A percentile compares a stretch with the other conserved stretches of the same genome.
Evolutionary conservation across 805 yeast species (phyloP).

Genomic region (Wickerhamiella brachini): DNA sequence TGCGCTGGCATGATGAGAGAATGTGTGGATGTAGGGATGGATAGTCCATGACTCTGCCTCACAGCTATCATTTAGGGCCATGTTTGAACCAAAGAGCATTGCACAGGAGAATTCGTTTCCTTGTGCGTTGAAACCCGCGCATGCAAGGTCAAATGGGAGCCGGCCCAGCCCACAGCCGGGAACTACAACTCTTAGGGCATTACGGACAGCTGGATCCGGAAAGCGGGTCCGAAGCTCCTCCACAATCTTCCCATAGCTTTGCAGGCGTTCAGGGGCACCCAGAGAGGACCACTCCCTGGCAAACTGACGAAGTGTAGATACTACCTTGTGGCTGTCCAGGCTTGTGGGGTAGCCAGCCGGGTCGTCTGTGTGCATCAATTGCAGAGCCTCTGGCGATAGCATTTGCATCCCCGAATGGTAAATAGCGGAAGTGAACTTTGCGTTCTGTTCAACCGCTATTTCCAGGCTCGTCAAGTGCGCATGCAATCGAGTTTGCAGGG

Average conservation of each 20-base stretch:
- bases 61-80: slow-evolving; percentile 18
- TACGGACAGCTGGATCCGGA: background rate
- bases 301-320: slow-evolving; percentile 47
- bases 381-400: background rate
- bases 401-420: background rate
- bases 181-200: slow-evolving; percentile 34
- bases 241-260: slow-evolving; percentile 40
- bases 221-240: slow-evolving; percentile 21
- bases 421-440: background rate
- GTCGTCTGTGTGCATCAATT: background rate
- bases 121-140: slow-evolving; percentile 36
- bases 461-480: background rate
- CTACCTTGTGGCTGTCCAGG: slow-evolving; percentile 42
- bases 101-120: slow-evolving; percentile 70
- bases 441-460: background rate
- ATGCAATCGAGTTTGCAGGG: background rate
- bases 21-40: slow-evolving; percentile 40
- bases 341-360: background rate
- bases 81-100: slow-evolving; percentile 49
- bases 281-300: slow-evolving; percentile 63
- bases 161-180: slow-evolving; percentile 91
- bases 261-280: slow-evolving; percentile 42
- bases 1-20: slow-evolving; percentile 45
- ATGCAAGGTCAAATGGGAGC: slow-evolving; percentile 54
- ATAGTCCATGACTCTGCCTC: slow-evolving; percentile 13